phyloP scores from a whole-genome alignment of 495 filamentous ascomycete species.

The Trichoderma orchidacearum region DNA sequence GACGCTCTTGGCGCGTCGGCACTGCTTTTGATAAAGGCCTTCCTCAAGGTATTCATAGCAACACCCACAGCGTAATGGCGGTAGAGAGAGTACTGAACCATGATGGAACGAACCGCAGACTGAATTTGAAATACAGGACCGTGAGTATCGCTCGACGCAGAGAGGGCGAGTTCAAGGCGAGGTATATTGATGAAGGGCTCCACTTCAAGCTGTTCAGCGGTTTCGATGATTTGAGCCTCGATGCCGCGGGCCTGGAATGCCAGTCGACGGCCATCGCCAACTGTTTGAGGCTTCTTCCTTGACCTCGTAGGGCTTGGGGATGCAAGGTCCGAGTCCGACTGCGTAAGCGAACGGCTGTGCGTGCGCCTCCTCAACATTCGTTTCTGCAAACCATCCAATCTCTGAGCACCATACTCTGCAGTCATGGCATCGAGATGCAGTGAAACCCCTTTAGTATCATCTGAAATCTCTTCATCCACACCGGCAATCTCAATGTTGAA shows the following conservation, averaged over 20 bases:
- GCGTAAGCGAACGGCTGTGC: constrained; percentile 39
- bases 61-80: constrained; percentile 85
- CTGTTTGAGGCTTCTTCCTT: constrained; percentile 31
- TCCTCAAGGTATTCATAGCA: constrained; percentile 59
- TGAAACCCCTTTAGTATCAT: constrained; percentile 63
- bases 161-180: constrained; percentile 72
- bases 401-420: constrained; percentile 78
- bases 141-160: constrained; percentile 70
- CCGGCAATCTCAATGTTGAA: constrained; percentile 87
- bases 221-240: constrained; percentile 82
- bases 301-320: constrained; percentile 49
- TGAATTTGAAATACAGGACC: constrained; percentile 81
- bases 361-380: constrained; percentile 43
- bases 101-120: constrained; percentile 62
- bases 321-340: constrained; percentile 39
- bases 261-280: constrained; percentile 74
- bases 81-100: constrained; percentile 83
- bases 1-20: constrained; percentile 13
- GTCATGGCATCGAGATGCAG: constrained; percentile 84
- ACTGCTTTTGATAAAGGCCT: constrained; percentile 50
- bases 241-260: constrained; percentile 68
- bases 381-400: constrained; percentile 38
- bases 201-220: constrained; percentile 65
- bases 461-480: constrained; percentile 66
- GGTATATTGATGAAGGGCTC: constrained; percentile 82